Conservation (phyloP, 2,329 filamentous ascomycete species). For the Fusarium torulosum region DNA sequence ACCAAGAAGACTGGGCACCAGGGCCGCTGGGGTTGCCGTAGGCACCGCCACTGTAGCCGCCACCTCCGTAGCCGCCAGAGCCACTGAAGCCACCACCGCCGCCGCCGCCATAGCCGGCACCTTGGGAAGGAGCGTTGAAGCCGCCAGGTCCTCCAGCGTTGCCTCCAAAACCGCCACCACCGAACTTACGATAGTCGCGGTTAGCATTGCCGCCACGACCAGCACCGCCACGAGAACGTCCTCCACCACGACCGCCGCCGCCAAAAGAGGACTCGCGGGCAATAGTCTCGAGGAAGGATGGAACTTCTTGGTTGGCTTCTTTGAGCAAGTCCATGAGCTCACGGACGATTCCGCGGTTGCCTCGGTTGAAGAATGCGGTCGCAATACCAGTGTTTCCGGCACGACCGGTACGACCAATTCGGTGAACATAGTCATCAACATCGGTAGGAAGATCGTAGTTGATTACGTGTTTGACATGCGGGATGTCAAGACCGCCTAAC, state of each 20-base stretch:
- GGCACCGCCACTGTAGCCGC: slow-evolving; percentile 60
- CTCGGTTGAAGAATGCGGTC: slow-evolving; percentile 99
- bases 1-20: slow-evolving; percentile 77
- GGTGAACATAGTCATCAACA: slow-evolving; percentile 98
- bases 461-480: slow-evolving; percentile 96
- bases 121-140: slow-evolving; percentile 50
- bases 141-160: slow-evolving; percentile 58
- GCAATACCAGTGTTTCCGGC: slow-evolving; percentile 98
- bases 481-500: too few species aligned
- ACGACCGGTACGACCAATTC: slow-evolving; percentile 99
- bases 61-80: slow-evolving; percentile 74
- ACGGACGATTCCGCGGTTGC: slow-evolving; percentile 96
- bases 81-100: slow-evolving; percentile 60
- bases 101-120: slow-evolving; percentile 54
- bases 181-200: slow-evolving; percentile 90
- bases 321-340: slow-evolving; percentile 98
- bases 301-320: slow-evolving; percentile 98
- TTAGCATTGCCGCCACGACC: slow-evolving; percentile 79
- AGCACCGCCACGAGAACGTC: slow-evolving; percentile 64
- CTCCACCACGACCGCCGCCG: slow-evolving; percentile 75
- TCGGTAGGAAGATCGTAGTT: slow-evolving; percentile 99
- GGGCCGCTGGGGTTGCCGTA: slow-evolving; percentile 78
- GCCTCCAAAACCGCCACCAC: slow-evolving; percentile 63
- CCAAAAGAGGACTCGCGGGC: slow-evolving; percentile 92
- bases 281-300: slow-evolving; percentile 94